These are phyloP conservation scores for Salvia rosmarinus DNA, from an alignment of 257 asterid genomes.

Conservation along the genomic window DNA sequence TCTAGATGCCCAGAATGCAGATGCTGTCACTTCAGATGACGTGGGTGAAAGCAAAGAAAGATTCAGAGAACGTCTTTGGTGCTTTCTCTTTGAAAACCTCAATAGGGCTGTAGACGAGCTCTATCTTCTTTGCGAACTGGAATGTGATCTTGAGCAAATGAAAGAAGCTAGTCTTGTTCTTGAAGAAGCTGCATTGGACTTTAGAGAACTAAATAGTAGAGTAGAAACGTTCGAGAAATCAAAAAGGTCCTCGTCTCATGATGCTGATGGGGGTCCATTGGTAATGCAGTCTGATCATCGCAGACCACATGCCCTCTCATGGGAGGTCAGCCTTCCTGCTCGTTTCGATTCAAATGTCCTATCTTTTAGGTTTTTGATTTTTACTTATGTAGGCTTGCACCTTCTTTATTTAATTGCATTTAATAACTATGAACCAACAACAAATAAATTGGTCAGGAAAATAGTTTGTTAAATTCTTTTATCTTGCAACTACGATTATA, in stretches of 20 bases:
- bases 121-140: conserved; percentile 97
- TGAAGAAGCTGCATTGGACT: conserved; percentile 97
- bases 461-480: conserved; percentile 1
- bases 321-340: conserved; percentile 82
- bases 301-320: conserved; percentile 98
- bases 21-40: conserved; percentile 46
- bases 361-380: conserved; percentile 15
- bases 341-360: conserved; percentile 23
- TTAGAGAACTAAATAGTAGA: conserved; percentile 77
- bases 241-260: conserved; percentile 63
- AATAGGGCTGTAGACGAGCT: conserved; percentile 97
- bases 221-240: conserved; percentile 87
- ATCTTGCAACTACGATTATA: conserved; percentile 20
- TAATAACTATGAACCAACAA: conserved; percentile 4
- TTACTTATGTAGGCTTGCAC: conserved; percentile 10
- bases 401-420: conserved; percentile 27
- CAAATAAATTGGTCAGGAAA: conserved; percentile 23
- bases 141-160: conserved; percentile 93
- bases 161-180: conserved; percentile 95
- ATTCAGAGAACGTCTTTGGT: conserved; percentile 97
- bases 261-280: conserved; percentile 59
- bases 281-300: conserved; percentile 89
- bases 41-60: conserved; percentile 85
- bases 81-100: conserved; percentile 97
- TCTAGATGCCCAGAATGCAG: conserved; percentile 42